A percentile compares a stretch with the other conserved stretches of the same genome.
Conservation (phyloP, 2,329 filamentous ascomycete genomes). For the Neofusicoccum ribis region DNA sequence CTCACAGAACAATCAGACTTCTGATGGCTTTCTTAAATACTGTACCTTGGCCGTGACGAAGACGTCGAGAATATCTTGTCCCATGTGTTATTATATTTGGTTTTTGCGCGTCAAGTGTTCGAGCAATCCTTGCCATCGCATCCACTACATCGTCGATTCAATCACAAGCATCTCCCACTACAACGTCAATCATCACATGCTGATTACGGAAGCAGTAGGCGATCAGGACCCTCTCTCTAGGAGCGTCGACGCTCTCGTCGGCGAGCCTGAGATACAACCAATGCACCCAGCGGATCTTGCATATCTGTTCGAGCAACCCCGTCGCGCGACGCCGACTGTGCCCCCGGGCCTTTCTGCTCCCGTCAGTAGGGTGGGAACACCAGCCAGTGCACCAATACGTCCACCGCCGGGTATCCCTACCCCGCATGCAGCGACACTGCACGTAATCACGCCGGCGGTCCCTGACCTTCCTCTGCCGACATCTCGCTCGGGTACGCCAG, state of each 20-base stretch:
- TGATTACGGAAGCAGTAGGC: slow-evolving; percentile 38
- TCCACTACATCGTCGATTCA: slow-evolving; percentile 17
- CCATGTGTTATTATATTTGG: slow-evolving; percentile 3
- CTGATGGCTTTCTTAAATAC: slow-evolving; percentile 38
- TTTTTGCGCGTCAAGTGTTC: neutral
- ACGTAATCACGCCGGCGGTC: slow-evolving; percentile 13
- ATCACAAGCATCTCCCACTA: neutral
- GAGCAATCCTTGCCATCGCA: slow-evolving; percentile 22
- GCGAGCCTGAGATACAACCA: slow-evolving; percentile 49
- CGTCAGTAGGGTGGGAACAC: slow-evolving; percentile 22
- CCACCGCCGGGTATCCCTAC: slow-evolving; percentile 17
- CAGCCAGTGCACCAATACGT: slow-evolving; percentile 12
- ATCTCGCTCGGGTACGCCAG: slow-evolving; percentile 15
- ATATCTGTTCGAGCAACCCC: slow-evolving; percentile 36
- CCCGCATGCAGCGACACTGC: neutral
- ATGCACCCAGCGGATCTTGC: slow-evolving; percentile 27
- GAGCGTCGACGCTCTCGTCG: slow-evolving; percentile 69
- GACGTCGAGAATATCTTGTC: slow-evolving; percentile 27
- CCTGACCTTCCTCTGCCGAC: slow-evolving; percentile 16
- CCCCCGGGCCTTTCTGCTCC: slow-evolving; percentile 46
- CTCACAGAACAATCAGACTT: slow-evolving; percentile 42
- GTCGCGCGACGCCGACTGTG: slow-evolving; percentile 46
- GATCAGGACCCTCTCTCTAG: slow-evolving; percentile 36
- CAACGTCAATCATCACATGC: slow-evolving; percentile 27
- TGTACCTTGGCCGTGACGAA: slow-evolving; percentile 40